Conservation (phyloP, 371 early-diverging fungal genomes). For the Lichtheimia hyalospora region DNA sequence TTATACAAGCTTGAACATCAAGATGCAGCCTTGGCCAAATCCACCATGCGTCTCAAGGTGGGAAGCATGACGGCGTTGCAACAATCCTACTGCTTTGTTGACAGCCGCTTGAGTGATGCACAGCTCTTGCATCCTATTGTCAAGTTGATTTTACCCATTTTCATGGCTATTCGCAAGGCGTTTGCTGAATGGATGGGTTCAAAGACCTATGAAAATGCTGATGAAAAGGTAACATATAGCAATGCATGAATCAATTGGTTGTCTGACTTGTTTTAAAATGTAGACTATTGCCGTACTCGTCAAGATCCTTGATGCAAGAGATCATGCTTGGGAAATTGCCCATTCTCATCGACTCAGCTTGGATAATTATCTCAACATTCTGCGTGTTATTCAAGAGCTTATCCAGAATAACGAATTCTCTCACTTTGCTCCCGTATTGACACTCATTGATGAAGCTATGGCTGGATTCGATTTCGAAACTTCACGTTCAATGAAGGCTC, state of each 20-base stretch:
- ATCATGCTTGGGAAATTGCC: slow-evolving; percentile 59
- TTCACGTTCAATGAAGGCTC: slow-evolving; percentile 58
- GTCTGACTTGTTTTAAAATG: no score
- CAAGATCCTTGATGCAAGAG: slow-evolving; percentile 57
- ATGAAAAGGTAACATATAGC: slow-evolving; percentile 4
- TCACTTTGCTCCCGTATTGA: slow-evolving; percentile 1
- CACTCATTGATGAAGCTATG: slow-evolving; percentile 32
- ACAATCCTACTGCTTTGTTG: slow-evolving; percentile 50
- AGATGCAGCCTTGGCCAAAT: slow-evolving; percentile 22
- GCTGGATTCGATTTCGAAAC: slow-evolving; percentile 47
- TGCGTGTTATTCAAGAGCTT: slow-evolving; percentile 34
- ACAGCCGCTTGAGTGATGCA: slow-evolving; percentile 43
- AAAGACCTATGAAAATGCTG: slow-evolving; percentile 19
- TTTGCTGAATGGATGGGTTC: slow-evolving; percentile 39
- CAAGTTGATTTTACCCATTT: slow-evolving; percentile 42
- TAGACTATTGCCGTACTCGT: no score
- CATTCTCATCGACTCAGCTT: slow-evolving; percentile 49
- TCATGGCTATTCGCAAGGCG: slow-evolving; percentile 29
- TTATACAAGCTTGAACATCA: slow-evolving; percentile 34
- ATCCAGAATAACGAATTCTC: slow-evolving; percentile 5
- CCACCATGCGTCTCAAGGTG: slow-evolving; percentile 37
- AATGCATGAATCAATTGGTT: no score
- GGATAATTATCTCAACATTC: slow-evolving; percentile 56
- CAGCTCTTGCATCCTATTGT: slow-evolving; percentile 55
- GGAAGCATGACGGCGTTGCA: slow-evolving; percentile 51